Conservation (phyloP, 108 stramenopile species). For the Schizochytrium sp. region DNA sequence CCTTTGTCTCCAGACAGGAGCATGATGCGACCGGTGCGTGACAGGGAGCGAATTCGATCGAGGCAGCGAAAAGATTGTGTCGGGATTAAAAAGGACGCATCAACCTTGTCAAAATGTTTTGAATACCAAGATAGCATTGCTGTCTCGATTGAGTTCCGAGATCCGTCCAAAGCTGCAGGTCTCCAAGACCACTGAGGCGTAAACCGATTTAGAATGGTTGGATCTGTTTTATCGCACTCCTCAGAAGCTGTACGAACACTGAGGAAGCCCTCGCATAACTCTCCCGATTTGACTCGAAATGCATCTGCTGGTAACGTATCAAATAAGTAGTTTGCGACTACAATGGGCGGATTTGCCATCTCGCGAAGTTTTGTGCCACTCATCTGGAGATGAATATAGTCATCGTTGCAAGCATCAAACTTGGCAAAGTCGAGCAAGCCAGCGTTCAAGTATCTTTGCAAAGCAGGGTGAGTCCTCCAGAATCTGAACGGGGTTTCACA, state of each 20-base stretch:
- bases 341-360: conserved; percentile 74
- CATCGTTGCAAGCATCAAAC: conserved; percentile 79
- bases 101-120: conserved; percentile 72
- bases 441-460: conserved; percentile 71
- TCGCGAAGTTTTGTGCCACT: conserved; percentile 69
- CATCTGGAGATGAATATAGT: conserved; percentile 69
- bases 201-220: conserved; percentile 78
- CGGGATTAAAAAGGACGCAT: conserved; percentile 78
- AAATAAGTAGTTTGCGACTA: conserved; percentile 82
- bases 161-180: conserved; percentile 66
- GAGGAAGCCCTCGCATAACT: conserved; percentile 75
- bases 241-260: conserved; percentile 65
- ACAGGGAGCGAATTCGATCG: neutral
- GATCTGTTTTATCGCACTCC: conserved; percentile 77
- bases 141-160: conserved; percentile 41
- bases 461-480: conserved; percentile 72
- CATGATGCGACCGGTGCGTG: conserved; percentile 64
- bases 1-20: conserved; percentile 56
- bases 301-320: conserved; percentile 81
- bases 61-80: conserved; percentile 77
- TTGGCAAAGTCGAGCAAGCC: conserved; percentile 79
- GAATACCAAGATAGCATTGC: conserved; percentile 71
- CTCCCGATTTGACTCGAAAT: conserved; percentile 73
- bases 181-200: neutral
- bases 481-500: conserved; percentile 77